phyloP scores from a whole-genome alignment of 306 rosid genomes.

The Sechiopsis laciniata region DNA sequence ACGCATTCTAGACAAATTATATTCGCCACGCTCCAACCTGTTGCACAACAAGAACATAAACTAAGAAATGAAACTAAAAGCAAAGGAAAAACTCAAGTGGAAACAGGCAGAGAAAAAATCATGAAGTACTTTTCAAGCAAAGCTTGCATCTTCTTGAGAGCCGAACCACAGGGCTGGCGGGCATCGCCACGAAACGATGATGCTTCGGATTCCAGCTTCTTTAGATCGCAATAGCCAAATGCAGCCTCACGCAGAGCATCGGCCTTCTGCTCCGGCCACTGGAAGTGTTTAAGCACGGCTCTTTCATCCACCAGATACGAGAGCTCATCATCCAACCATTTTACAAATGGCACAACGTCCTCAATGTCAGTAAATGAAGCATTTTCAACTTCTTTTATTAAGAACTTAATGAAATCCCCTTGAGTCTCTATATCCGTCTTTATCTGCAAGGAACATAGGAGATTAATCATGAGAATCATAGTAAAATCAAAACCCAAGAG shows the following conservation, averaged over 20 bases:
- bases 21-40: conserved; percentile 93
- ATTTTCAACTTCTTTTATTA: conserved; percentile 83
- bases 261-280: conserved; percentile 98
- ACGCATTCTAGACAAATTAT: conserved; percentile 78
- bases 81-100: neutral
- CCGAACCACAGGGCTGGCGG: conserved; percentile 73
- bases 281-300: conserved; percentile 91
- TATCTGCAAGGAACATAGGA: conserved; percentile 45
- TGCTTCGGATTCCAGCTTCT: conserved; percentile 84
- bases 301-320: conserved; percentile 97
- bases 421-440: conserved; percentile 95
- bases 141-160: conserved; percentile 94
- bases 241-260: conserved; percentile 97
- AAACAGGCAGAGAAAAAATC: neutral
- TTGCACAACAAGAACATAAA: conserved; percentile 13
- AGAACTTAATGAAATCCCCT: conserved; percentile 80
- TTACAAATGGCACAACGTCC: conserved; percentile 89
- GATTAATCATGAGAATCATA: neutral
- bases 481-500: neutral
- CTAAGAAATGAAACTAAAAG: neutral
- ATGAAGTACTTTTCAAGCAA: conserved; percentile 63
- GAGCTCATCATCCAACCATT: conserved; percentile 98
- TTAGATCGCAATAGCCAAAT: conserved; percentile 77
- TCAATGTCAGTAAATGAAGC: conserved; percentile 76
- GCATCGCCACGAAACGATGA: conserved; percentile 66